A percentile compares a stretch with the other conserved stretches of the same genome.
Conservation (phyloP, 1,284 basidiomycete species). For the Lentinus polychrous region DNA sequence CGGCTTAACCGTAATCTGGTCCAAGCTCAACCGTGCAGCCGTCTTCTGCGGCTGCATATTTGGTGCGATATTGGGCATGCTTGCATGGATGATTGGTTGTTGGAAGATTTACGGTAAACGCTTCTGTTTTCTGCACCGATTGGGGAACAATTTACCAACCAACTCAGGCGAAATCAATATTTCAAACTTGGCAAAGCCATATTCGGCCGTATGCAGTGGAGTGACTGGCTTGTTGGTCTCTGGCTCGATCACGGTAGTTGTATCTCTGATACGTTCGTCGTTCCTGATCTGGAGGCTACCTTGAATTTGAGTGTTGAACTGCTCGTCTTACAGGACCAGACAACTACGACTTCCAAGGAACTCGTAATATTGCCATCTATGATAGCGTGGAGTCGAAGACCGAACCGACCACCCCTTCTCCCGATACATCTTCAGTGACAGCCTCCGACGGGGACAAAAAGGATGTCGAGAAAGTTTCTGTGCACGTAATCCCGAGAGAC, state of each 20-base stretch:
- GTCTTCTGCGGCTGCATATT: conserved; percentile 36
- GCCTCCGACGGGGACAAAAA: conserved; percentile 13
- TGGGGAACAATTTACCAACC: not conserved
- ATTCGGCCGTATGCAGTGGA: conserved; percentile 43
- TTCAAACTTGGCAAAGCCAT: conserved; percentile 36
- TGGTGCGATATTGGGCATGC: conserved; percentile 37
- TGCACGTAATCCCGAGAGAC: not conserved
- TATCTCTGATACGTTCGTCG: conserved; percentile 37
- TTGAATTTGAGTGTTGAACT: not conserved
- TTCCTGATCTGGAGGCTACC: not conserved
- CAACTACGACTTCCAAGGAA: conserved; percentile 41
- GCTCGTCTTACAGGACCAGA: conserved; percentile 29
- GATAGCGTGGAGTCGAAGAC: conserved; percentile 18
- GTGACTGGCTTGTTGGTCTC: conserved; percentile 39
- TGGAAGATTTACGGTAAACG: conserved; percentile 39
- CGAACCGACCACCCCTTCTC: conserved; percentile 5
- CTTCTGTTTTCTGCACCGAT: not conserved
- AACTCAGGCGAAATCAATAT: conserved; percentile 34
- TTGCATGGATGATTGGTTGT: conserved; percentile 47
- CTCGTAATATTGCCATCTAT: conserved; percentile 34
- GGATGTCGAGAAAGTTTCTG: conserved; percentile 4
- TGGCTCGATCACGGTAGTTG: conserved; percentile 32
- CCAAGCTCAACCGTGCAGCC: conserved; percentile 34
- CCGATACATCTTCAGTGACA: not conserved
- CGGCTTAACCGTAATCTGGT: conserved; percentile 40